Evolutionary conservation across 306 rosid genomes (phyloP).

Genomic region (Sicyos edulis): DNA sequence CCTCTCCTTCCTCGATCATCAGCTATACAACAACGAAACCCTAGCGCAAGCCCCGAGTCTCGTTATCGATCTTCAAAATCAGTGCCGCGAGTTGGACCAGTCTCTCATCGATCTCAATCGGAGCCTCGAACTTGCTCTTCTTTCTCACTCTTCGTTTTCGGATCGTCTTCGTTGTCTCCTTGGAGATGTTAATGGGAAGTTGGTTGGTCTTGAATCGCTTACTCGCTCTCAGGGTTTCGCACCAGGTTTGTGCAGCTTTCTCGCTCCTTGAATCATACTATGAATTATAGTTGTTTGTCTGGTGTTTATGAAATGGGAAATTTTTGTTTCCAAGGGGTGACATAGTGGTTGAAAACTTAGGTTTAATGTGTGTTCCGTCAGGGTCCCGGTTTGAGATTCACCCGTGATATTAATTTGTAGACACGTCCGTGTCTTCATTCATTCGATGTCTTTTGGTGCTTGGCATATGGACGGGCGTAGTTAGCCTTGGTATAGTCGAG

Average conservation of each 20-base stretch:
- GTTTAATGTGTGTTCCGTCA: too few relatives aligned
- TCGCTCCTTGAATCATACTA: not conserved
- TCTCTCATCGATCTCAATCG: conserved; percentile 47
- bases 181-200: conserved; percentile 30
- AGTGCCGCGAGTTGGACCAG: conserved; percentile 57
- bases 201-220: conserved; percentile 42
- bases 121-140: conserved; percentile 46
- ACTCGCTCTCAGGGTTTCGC: conserved; percentile 31
- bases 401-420: too few relatives aligned
- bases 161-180: conserved; percentile 42
- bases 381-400: too few relatives aligned
- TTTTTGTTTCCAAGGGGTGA: too few relatives aligned
- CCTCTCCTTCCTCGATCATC: conserved; percentile 49
- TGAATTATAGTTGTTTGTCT: not conserved
- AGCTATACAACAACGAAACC: conserved; percentile 30
- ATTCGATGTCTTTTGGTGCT: too few relatives aligned
- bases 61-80: conserved; percentile 50
- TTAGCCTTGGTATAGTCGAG: too few relatives aligned
- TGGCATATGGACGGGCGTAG: too few relatives aligned
- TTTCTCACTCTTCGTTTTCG: conserved; percentile 57
- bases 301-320: conserved; percentile 10
- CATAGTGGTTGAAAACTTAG: too few relatives aligned
- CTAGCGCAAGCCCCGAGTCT: conserved; percentile 40
- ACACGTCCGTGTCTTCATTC: too few relatives aligned
- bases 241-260: conserved; percentile 31